These are phyloP conservation scores for Aspergillus hiratsukae DNA, from an alignment of 2,329 filamentous ascomycete species.

Conservation along the genomic window DNA sequence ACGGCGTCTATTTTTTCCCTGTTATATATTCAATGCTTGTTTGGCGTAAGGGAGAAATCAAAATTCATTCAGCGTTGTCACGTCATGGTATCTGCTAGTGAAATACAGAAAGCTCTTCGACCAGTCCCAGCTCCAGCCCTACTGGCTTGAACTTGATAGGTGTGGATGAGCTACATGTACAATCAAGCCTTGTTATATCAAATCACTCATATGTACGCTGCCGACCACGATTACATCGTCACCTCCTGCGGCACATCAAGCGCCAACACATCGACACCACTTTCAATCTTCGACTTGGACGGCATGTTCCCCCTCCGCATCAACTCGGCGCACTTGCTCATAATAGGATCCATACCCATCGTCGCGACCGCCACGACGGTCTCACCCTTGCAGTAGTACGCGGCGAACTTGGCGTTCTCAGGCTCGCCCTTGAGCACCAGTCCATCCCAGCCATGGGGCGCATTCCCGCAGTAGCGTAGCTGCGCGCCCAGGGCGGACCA, in stretches of 20 bases:
- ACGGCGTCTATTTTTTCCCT: constrained; percentile 9
- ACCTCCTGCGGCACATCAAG: constrained; percentile 24
- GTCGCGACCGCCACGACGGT: constrained; percentile 83
- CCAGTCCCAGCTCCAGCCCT: not conserved
- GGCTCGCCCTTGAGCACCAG: constrained; percentile 73
- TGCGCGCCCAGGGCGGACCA: constrained; percentile 92
- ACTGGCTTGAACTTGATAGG: not conserved
- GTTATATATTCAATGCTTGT: constrained; percentile 12
- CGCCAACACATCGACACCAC: constrained; percentile 40
- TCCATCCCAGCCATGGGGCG: constrained; percentile 77
- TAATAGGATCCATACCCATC: constrained; percentile 85
- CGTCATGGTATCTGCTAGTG: not conserved
- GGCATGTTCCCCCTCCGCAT: constrained; percentile 83
- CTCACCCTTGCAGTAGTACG: constrained; percentile 83
- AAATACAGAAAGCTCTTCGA: not conserved
- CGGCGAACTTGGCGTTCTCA: constrained; percentile 75
- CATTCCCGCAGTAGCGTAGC: constrained; percentile 89
- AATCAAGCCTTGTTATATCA: not conserved
- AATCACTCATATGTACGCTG: not conserved
- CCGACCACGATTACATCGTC: constrained; percentile 12
- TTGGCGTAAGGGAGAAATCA: constrained; percentile 20
- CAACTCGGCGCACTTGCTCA: constrained; percentile 76
- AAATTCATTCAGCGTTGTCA: constrained; percentile 6
- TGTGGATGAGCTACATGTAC: not conserved
- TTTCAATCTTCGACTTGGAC: constrained; percentile 68